These are phyloP conservation scores for Rubia yunnanensis DNA, from an alignment of 257 asterid genomes.

Conservation along the genomic window DNA sequence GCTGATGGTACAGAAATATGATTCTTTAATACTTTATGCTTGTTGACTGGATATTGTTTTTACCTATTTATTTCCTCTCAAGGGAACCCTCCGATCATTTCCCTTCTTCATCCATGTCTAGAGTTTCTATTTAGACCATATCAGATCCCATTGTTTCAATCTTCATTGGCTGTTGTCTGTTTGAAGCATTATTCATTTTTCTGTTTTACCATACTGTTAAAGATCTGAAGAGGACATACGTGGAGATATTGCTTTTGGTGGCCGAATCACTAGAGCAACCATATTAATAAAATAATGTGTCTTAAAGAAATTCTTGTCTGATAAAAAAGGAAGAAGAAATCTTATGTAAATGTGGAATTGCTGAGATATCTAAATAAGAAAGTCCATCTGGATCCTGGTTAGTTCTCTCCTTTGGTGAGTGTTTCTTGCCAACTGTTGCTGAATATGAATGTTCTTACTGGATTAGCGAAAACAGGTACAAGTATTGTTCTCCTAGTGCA, in stretches of 20 bases:
- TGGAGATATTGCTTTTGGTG: not conserved
- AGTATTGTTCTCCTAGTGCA: not conserved
- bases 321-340: too few relatives aligned
- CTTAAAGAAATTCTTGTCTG: too few relatives aligned
- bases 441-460: not conserved
- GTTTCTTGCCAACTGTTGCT: not conserved
- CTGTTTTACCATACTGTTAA: not conserved
- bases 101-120: not conserved
- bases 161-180: not conserved
- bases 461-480: not conserved
- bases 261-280: not conserved
- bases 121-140: not conserved
- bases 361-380: not conserved
- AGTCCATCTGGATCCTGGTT: not conserved
- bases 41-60: not conserved
- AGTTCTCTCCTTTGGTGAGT: not conserved
- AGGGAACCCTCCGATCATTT: not conserved
- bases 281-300: too few relatives aligned
- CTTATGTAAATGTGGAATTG: not conserved
- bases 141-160: not conserved
- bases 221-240: not conserved
- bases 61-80: not conserved
- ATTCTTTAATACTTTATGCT: not conserved
- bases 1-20: conserved; percentile 53
- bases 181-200: not conserved